phyloP scores from a whole-genome alignment of 371 early-diverging fungal genomes.

The Mortierella sp. region DNA sequence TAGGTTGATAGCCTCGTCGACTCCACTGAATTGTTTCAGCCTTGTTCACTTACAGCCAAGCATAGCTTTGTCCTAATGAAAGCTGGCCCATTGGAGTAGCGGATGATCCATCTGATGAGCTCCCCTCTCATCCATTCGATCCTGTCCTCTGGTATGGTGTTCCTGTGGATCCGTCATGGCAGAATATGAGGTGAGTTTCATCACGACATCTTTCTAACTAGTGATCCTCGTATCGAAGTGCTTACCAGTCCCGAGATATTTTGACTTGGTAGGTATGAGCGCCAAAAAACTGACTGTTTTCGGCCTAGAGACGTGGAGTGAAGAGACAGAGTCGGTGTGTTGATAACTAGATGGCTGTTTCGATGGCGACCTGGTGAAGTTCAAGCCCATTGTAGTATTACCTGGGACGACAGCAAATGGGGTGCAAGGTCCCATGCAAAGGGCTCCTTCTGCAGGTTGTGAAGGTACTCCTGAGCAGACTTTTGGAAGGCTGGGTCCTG shows the following conservation, averaged over 20 bases:
- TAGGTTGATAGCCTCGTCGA: no score
- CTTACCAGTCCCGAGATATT: slow-evolving; percentile 81
- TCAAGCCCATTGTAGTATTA: slow-evolving; percentile 26
- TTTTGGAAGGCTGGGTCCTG: slow-evolving; percentile 58
- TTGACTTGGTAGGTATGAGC: slow-evolving; percentile 88
- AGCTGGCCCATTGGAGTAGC: slow-evolving; percentile 66
- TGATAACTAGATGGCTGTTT: no score
- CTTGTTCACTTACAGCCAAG: slow-evolving; percentile 64
- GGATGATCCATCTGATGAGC: slow-evolving; percentile 69
- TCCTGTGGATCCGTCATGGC: slow-evolving; percentile 51
- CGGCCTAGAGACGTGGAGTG: slow-evolving; percentile 54
- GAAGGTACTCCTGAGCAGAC: slow-evolving; percentile 75
- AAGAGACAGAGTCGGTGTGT: no score
- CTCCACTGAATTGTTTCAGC: no score
- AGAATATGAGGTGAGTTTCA: no score
- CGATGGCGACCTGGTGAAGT: no score
- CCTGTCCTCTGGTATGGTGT: slow-evolving; percentile 68
- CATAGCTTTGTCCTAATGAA: slow-evolving; percentile 81
- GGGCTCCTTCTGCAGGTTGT: slow-evolving; percentile 72
- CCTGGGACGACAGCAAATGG: slow-evolving; percentile 66
- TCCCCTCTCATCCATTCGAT: slow-evolving; percentile 71
- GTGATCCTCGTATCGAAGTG: no score
- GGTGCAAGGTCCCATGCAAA: slow-evolving; percentile 83
- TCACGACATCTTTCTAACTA: no score
- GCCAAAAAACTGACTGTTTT: slow-evolving; percentile 83